Evolutionary conservation across 352 stramenopile species (phyloP).

Genomic region (Aphanomyces invadans): DNA sequence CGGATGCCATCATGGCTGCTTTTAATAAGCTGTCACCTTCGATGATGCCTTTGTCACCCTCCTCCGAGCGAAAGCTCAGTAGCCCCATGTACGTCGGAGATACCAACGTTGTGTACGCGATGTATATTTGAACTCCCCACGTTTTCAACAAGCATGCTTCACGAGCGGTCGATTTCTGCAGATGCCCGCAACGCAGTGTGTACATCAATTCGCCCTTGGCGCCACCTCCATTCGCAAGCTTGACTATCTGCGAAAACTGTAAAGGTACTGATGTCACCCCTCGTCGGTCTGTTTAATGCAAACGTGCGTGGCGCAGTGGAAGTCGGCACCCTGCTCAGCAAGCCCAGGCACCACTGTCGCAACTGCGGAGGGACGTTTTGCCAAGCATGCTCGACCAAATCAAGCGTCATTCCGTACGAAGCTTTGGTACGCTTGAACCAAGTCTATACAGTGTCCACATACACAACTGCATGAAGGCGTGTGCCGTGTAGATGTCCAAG

Average conservation of each 20-base stretch:
- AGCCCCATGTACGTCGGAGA: neutral
- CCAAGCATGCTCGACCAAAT: conserved; percentile 46
- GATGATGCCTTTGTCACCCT: neutral
- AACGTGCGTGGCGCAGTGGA: conserved; percentile 31
- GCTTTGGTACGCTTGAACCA: neutral
- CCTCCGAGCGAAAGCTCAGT: neutral
- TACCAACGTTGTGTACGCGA: neutral
- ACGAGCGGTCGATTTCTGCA: too few relatives aligned
- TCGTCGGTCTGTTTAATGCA: neutral
- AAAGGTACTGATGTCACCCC: neutral
- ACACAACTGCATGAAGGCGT: neutral
- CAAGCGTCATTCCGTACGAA: conserved; percentile 44
- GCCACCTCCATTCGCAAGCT: conserved; percentile 12
- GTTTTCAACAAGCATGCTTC: too few relatives aligned
- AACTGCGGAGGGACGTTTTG: conserved; percentile 78
- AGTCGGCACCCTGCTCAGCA: conserved; percentile 58
- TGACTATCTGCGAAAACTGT: conserved; percentile 25
- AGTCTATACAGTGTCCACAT: neutral
- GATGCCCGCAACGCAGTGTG: too few relatives aligned
- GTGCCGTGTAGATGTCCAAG: conserved; percentile 42
- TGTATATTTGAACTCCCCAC: conserved; percentile 16
- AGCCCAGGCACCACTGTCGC: conserved; percentile 67
- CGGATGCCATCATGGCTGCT: conserved; percentile 14
- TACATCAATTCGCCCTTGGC: conserved; percentile 11
- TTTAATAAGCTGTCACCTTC: neutral